Evolutionary conservation across 352 stramenopile genomes (phyloP).

Genomic region (Phytophthora hibernalis): DNA sequence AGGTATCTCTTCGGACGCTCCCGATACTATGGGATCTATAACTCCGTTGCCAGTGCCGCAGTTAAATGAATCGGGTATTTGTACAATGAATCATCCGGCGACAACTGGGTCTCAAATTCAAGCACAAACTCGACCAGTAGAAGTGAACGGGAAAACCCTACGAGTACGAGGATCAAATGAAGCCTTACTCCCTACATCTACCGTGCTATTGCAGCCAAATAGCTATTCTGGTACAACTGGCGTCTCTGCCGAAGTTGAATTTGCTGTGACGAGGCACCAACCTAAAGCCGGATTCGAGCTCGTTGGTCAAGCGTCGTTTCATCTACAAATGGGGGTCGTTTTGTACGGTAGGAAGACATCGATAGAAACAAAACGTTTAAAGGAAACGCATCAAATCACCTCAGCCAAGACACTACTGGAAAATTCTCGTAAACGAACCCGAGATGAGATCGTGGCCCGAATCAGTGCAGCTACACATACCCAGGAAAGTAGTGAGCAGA

Average conservation of each 20-base stretch:
- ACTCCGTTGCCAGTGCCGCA: no score
- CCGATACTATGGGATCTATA: no score
- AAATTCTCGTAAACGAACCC: slow-evolving; percentile 1
- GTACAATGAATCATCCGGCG: no score
- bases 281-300: not conserved
- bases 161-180: no score
- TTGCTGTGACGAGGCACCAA: not conserved
- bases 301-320: not conserved
- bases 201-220: no score
- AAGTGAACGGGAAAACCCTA: no score
- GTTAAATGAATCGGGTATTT: no score
- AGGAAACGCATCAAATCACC: slow-evolving; percentile 7
- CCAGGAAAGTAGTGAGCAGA: slow-evolving; percentile 2
- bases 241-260: not conserved
- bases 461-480: not conserved
- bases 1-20: no score
- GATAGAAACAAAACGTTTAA: slow-evolving; percentile 8
- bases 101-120: no score
- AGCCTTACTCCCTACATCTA: no score
- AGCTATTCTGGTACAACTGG: not conserved
- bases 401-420: not conserved
- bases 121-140: no score
- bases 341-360: not conserved
- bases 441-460: not conserved
- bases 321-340: not conserved